A percentile compares a stretch with the other conserved stretches of the same genome.
Evolutionary conservation across 1,284 basidiomycete genomes (phyloP).

Genomic region (Ustilago trichophora): DNA sequence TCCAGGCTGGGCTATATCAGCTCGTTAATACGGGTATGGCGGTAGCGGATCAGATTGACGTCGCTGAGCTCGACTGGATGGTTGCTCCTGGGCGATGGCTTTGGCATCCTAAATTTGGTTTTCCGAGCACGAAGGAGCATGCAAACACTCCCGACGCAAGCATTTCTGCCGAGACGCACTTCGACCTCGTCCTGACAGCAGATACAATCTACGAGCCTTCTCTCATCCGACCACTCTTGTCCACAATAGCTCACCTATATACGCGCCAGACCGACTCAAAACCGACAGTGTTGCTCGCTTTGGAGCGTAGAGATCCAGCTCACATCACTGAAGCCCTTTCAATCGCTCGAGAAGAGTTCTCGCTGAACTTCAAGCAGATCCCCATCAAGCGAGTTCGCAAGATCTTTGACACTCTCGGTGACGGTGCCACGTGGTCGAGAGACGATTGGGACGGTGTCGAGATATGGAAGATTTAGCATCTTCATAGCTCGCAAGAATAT

Average conservation of each 20-base stretch:
- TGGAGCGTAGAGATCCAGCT: conserved; percentile 36
- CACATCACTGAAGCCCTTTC: conserved; percentile 29
- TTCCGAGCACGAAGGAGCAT: conserved; percentile 2
- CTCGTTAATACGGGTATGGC: not conserved
- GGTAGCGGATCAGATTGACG: conserved; percentile 68
- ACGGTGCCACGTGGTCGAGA: conserved; percentile 71
- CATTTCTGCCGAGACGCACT: not conserved
- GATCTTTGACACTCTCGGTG: conserved; percentile 72
- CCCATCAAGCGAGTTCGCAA: conserved; percentile 74
- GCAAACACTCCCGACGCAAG: not conserved
- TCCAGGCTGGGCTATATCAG: conserved; percentile 70
- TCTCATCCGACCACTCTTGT: conserved; percentile 77
- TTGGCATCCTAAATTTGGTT: conserved; percentile 6
- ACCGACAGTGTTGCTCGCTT: conserved; percentile 69
- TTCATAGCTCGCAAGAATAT: too few relatives aligned
- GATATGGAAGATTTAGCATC: conserved; percentile 72
- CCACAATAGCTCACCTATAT: conserved; percentile 72
- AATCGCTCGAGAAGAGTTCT: conserved; percentile 67
- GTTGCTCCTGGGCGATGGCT: conserved; percentile 8
- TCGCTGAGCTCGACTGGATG: conserved; percentile 74
- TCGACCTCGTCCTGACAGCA: conserved; percentile 82
- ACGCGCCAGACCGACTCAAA: conserved; percentile 60
- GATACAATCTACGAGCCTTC: conserved; percentile 81
- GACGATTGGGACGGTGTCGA: conserved; percentile 80
- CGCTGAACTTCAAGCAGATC: conserved; percentile 74